Percentiles rank a stretch among this genome's conserved stretches.
Conservation (phyloP, 2,329 filamentous ascomycete genomes). For the Exophiala mesophila region DNA sequence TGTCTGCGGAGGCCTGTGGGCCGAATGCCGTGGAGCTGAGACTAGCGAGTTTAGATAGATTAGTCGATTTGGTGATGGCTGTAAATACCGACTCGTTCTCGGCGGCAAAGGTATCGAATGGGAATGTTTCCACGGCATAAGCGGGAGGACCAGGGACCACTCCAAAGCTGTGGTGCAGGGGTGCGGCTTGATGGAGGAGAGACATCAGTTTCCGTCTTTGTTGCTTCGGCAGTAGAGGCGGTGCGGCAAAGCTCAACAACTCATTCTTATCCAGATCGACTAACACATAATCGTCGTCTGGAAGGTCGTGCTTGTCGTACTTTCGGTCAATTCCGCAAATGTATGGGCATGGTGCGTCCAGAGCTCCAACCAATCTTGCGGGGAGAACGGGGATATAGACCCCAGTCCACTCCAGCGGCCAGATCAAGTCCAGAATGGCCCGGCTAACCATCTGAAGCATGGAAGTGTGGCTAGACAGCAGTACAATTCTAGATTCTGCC, state of each 20-base stretch:
- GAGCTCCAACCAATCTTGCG: slow-evolving; percentile 76
- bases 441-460: slow-evolving; percentile 93
- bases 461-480: slow-evolving; percentile 88
- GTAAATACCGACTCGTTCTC: slow-evolving; percentile 80
- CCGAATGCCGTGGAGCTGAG: slow-evolving; percentile 87
- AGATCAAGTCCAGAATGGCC: slow-evolving; percentile 78
- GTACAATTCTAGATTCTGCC: slow-evolving; percentile 89
- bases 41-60: slow-evolving; percentile 77
- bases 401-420: slow-evolving; percentile 86
- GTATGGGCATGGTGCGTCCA: slow-evolving; percentile 94
- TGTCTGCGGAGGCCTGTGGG: slow-evolving; percentile 52
- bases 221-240: slow-evolving; percentile 76
- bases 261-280: slow-evolving; percentile 89
- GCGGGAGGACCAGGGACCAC: slow-evolving; percentile 83
- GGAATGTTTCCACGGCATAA: slow-evolving; percentile 89
- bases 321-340: slow-evolving; percentile 93
- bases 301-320: slow-evolving; percentile 79
- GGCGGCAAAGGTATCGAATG: slow-evolving; percentile 81
- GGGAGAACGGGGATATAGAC: slow-evolving; percentile 92
- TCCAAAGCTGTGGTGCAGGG: slow-evolving; percentile 80
- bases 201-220: slow-evolving; percentile 85
- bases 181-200: slow-evolving; percentile 81
- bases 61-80: slow-evolving; percentile 62
- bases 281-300: slow-evolving; percentile 91
- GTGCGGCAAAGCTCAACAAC: slow-evolving; percentile 76